Base-by-base conservation (phyloP, 306 rosid genomes). In the Herpetospermum pedunculosum region DNA sequence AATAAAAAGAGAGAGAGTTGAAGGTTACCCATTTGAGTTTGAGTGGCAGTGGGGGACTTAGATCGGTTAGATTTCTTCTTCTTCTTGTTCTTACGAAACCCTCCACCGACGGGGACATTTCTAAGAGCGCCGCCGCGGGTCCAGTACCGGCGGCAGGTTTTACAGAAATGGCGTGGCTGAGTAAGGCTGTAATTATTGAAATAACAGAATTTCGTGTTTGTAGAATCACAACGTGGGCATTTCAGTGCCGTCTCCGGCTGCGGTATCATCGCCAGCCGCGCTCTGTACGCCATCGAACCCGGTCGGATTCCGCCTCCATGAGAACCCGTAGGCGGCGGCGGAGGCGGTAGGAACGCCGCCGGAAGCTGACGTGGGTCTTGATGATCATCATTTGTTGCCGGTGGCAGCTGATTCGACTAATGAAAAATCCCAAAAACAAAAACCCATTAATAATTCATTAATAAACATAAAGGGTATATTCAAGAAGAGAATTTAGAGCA, bases 81-180 rank as follows among this genome's bases (percentile, higher is more conserved):
- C 79, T 93, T 93, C 86, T 93, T 93, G 89, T 93, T 93, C 19
- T 89, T 80, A 3, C 98, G 85, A 75, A 96, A 88, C 0, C 98
- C 98, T 8, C 98, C 98, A 1, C 98, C 98, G 3, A 93, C 98
- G 0, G 97, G 98, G 49, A 93, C 98, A 50, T 78, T 93, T 32
- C 98, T 67, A 5, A 93, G 92, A 63, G 96, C 86, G 7, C 98
- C 98, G 0, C 96, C 96, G 70, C 78, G 84, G 8, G 98, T 92
- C 98, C 98, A 92, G 81, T 92, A 92, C 8, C 98, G 96, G 38
- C 98, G 78, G 35, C 98, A 92, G 5, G 96, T 77, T 87, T 92
- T 92, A 83, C 98, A 92, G 77, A 84, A 92, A 89, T 92, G 98
- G 29, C 98, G 96, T 3, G 96, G 98, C 49, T 92, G 98, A 21